Evolutionary conservation across 2,329 filamentous ascomycete genomes (phyloP).

Genomic region (Sporothrix variecibatus): DNA sequence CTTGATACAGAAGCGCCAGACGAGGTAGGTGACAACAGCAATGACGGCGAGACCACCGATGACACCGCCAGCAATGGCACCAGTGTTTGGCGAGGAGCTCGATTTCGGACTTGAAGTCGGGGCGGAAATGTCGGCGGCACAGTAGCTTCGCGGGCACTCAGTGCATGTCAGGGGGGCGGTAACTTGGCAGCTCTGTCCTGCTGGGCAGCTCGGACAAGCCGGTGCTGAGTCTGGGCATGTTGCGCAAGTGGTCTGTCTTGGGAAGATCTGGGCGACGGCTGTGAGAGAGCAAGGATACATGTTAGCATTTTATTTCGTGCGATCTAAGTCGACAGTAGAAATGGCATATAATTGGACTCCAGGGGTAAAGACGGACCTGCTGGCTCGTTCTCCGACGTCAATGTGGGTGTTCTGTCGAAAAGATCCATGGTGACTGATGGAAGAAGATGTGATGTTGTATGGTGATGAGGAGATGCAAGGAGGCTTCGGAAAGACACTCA

Average conservation of each 20-base stretch:
- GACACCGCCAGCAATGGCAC: conserved; percentile 89
- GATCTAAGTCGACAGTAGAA: neutral
- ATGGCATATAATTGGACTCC: neutral
- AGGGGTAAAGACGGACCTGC: neutral
- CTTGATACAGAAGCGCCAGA: conserved; percentile 89
- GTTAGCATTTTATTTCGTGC: neutral
- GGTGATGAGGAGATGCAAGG: neutral
- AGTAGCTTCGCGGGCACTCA: conserved; percentile 52
- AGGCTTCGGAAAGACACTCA: no score
- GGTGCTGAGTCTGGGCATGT: conserved; percentile 47
- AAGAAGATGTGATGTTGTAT: neutral
- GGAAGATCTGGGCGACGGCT: conserved; percentile 40
- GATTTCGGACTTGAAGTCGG: conserved; percentile 31
- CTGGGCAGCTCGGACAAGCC: conserved; percentile 50
- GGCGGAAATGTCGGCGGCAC: conserved; percentile 38
- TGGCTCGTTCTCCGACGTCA: conserved; percentile 6
- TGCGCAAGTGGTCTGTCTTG: conserved; percentile 48
- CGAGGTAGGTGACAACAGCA: conserved; percentile 71
- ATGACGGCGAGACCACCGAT: conserved; percentile 79
- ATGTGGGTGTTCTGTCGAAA: conserved; percentile 5
- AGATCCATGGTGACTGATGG: neutral
- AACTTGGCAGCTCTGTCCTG: conserved; percentile 48
- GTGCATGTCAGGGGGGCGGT: conserved; percentile 49
- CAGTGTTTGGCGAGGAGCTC: conserved; percentile 64
- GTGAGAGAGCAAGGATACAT: neutral